Percentiles rank a stretch among this genome's conserved stretches.
Conservation (phyloP, 805 yeast genomes). For the Peterozyma toletana region DNA sequence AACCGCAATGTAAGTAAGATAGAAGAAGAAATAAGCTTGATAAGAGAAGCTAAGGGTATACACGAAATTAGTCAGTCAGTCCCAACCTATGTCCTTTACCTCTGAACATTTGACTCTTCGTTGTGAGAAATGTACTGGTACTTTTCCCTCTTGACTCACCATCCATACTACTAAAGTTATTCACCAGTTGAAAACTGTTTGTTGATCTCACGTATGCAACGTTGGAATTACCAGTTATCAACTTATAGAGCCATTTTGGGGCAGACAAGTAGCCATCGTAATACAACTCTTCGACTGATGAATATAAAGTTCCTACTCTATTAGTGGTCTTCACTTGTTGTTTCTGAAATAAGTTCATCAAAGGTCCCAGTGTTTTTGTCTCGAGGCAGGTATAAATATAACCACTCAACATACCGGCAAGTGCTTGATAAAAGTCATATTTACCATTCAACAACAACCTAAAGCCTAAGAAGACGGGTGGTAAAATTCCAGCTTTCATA, state of each 20-base stretch:
- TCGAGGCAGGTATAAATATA: slow-evolving; percentile 58
- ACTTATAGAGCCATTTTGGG: slow-evolving; percentile 34
- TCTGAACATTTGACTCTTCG: slow-evolving; percentile 16
- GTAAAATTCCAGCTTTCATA: slow-evolving; percentile 47
- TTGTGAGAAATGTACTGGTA: slow-evolving; percentile 10
- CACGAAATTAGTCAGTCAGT: too few relatives aligned
- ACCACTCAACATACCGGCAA: slow-evolving; percentile 47
- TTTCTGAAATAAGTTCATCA: slow-evolving; percentile 24
- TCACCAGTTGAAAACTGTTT: slow-evolving; percentile 1
- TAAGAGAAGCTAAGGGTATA: too few relatives aligned
- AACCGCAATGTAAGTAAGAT: too few relatives aligned
- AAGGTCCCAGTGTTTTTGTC: slow-evolving; percentile 45
- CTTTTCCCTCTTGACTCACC: slow-evolving; percentile 10
- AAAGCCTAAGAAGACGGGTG: slow-evolving; percentile 33
- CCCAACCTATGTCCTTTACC: slow-evolving; percentile 35
- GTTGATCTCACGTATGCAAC: slow-evolving; percentile 9
- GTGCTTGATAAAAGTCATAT: slow-evolving; percentile 28
- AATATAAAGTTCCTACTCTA: slow-evolving; percentile 22
- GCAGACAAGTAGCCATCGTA: slow-evolving; percentile 52
- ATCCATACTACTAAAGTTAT: slow-evolving; percentile 5
- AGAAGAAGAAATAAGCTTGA: too few relatives aligned
- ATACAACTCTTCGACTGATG: slow-evolving; percentile 28
- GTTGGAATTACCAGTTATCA: slow-evolving; percentile 16
- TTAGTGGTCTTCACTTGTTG: slow-evolving; percentile 15
- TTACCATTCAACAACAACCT: slow-evolving; percentile 38